A percentile compares a stretch with the other conserved stretches of the same genome.
Conservation (phyloP, 2,329 filamentous ascomycete species). For the Colletotrichum theobromicola region DNA sequence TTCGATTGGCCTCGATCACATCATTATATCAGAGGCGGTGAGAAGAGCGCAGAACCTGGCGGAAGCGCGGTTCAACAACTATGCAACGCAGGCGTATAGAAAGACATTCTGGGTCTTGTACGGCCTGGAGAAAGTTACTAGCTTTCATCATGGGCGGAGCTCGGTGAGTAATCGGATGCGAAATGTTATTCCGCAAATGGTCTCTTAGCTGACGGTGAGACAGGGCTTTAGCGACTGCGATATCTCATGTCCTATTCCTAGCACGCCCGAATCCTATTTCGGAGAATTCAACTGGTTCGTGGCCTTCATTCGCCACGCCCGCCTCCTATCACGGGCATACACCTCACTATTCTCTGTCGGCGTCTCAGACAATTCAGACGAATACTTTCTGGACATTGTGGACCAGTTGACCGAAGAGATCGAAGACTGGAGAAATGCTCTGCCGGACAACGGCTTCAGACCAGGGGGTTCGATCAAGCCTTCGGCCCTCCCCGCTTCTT, state of each 20-base stretch:
- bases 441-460: conserved; percentile 25
- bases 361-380: conserved; percentile 26
- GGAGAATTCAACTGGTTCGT: conserved; percentile 40
- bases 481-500: neutral
- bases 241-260: conserved; percentile 39
- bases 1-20: conserved; percentile 26
- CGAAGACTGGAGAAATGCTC: conserved; percentile 31
- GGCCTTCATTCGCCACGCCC: conserved; percentile 30
- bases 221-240: conserved; percentile 41
- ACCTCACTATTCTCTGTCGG: conserved; percentile 38
- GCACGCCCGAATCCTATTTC: conserved; percentile 33
- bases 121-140: conserved; percentile 38
- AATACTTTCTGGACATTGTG: conserved; percentile 29
- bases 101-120: conserved; percentile 46
- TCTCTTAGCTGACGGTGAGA: conserved; percentile 6
- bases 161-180: conserved; percentile 32
- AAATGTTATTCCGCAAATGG: neutral
- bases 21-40: conserved; percentile 33
- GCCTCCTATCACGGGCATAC: conserved; percentile 37
- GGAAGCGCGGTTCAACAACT: conserved; percentile 22
- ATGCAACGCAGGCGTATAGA: conserved; percentile 25
- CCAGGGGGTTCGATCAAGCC: conserved; percentile 18
- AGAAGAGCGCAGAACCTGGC: conserved; percentile 34
- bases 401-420: conserved; percentile 30
- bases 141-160: conserved; percentile 32